Percentiles rank a stretch among this genome's conserved stretches.
Evolutionary conservation across 257 asterid species (phyloP).

Genomic region (Mentha longifolia): DNA sequence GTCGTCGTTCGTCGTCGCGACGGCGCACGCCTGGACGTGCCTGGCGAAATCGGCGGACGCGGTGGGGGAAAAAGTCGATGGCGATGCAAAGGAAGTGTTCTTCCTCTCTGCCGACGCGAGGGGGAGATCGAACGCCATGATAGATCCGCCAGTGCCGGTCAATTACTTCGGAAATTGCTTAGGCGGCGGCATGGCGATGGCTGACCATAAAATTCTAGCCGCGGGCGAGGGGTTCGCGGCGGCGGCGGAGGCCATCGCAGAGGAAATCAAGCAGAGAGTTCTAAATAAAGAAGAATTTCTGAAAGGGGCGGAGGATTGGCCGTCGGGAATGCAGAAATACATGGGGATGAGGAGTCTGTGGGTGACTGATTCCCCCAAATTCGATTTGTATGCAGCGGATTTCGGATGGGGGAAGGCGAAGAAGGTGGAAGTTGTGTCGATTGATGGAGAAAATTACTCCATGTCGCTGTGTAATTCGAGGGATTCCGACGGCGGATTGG

Average conservation of each 20-base stretch:
- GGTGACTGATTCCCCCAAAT: constrained; percentile 57
- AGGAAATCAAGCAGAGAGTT: constrained; percentile 37
- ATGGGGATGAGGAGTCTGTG: constrained; percentile 18
- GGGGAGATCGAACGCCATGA: constrained; percentile 23
- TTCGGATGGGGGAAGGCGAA: constrained; percentile 59
- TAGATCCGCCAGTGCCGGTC: constrained; percentile 40
- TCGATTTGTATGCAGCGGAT: constrained; percentile 42
- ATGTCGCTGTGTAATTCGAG: constrained; percentile 46
- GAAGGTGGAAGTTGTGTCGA: constrained; percentile 47
- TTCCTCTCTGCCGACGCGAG: constrained; percentile 43
- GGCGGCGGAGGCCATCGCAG: constrained; percentile 49
- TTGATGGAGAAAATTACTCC: constrained; percentile 39
- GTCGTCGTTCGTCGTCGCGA: constrained; percentile 25
- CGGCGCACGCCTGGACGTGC: constrained; percentile 50
- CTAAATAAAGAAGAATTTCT: constrained; percentile 29
- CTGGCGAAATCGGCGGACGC: constrained; percentile 40
- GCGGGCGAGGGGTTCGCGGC: constrained; percentile 45
- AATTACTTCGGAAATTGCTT: constrained; percentile 58
- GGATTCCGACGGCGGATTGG: constrained; percentile 49
- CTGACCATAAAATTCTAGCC: constrained; percentile 22
- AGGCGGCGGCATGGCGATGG: constrained; percentile 33
- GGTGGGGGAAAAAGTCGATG: constrained; percentile 18
- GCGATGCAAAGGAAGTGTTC: constrained; percentile 23
- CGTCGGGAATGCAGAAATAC: constrained; percentile 9
- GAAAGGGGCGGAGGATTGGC: constrained; percentile 48